Evolutionary conservation across 148 eudicot genomes (phyloP).

Genomic region (Salicornia ramosissima): DNA sequence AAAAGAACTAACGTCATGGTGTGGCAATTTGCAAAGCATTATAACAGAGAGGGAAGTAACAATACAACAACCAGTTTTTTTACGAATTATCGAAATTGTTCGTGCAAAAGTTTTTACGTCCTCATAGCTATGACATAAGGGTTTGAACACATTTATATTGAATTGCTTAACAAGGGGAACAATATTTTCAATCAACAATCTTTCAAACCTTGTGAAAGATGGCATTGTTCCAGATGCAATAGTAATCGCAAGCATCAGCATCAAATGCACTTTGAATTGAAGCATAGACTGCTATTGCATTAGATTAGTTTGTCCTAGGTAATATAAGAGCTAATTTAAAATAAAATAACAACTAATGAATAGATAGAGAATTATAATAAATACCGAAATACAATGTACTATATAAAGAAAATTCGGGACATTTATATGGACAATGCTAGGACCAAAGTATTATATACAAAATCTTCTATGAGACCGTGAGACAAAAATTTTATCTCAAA

Average conservation of each 20-base stretch:
- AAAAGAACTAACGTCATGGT: neutral
- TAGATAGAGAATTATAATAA: neutral
- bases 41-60: neutral
- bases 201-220: neutral
- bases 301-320: too few relatives aligned
- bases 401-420: neutral
- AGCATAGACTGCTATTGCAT: neutral
- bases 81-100: neutral
- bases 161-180: neutral
- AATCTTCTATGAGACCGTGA: too few relatives aligned
- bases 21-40: neutral
- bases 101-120: neutral
- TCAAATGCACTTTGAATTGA: neutral
- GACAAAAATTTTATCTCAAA: too few relatives aligned
- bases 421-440: neutral
- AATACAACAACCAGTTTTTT: too few relatives aligned
- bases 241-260: neutral
- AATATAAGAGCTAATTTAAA: too few relatives aligned
- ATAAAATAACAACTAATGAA: too few relatives aligned
- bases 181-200: neutral
- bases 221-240: neutral
- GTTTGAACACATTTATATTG: conserved; percentile 2
- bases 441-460: neutral
- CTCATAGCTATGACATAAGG: too few relatives aligned
- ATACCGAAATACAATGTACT: neutral